A percentile compares a stretch with the other conserved stretches of the same genome.
Evolutionary conservation across 164 flowering plant genomes (phyloP).

Genomic region (Vitis cinerea): DNA sequence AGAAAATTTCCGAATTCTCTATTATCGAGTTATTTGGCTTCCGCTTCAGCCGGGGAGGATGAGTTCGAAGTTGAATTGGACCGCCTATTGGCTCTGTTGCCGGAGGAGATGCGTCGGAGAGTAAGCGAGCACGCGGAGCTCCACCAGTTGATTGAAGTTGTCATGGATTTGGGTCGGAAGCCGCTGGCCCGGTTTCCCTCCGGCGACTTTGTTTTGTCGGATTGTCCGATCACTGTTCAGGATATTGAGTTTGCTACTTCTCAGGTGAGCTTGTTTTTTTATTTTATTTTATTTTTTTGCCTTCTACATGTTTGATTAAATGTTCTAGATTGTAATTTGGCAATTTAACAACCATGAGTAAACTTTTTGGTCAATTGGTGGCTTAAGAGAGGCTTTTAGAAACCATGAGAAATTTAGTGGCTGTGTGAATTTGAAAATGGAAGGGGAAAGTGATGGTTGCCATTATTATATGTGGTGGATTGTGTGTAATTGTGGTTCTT

Average conservation of each 20-base stretch:
- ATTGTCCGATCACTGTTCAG: conserved; percentile 47
- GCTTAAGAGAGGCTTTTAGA: no score
- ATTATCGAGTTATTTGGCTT: conserved; percentile 2
- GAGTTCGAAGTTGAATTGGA: conserved; percentile 59
- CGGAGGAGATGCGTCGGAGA: conserved; percentile 61
- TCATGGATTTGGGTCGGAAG: conserved; percentile 85
- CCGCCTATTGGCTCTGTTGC: conserved; percentile 67
- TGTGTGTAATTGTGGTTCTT: not conserved
- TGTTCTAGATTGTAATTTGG: not conserved
- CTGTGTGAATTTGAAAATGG: not conserved
- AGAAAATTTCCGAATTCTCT: conserved; percentile 9
- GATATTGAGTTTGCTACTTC: conserved; percentile 67
- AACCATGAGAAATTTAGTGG: no score
- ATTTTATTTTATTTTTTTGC: not conserved
- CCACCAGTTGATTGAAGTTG: conserved; percentile 73
- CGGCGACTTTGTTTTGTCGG: conserved; percentile 73
- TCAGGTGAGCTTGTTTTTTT: conserved; percentile 35
- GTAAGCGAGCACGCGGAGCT: conserved; percentile 63
- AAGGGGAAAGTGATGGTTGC: no score
- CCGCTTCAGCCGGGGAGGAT: conserved; percentile 21
- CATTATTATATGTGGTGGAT: no score
- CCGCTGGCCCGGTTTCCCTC: conserved; percentile 88
- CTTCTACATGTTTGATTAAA: conserved; percentile 10
- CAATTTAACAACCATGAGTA: not conserved
- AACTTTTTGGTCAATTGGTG: no score